Evolutionary conservation across 2,329 filamentous ascomycete species (phyloP).

Genomic region (Scedosporium apiospermum): DNA sequence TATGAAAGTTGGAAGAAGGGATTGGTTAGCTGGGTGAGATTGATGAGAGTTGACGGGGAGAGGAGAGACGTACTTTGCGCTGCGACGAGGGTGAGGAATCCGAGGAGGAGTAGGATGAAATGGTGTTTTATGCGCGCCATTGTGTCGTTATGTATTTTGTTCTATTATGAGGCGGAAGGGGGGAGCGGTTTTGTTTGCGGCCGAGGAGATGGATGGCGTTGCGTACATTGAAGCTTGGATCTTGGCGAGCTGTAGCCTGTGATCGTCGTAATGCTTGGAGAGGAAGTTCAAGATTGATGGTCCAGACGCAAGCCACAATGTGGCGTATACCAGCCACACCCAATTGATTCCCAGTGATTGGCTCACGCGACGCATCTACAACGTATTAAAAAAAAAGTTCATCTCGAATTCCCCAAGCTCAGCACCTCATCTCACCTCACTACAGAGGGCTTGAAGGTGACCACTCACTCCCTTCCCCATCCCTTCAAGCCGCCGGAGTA

Average conservation of each 20-base stretch:
- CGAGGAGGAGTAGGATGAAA: conserved; percentile 25
- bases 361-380: background rate
- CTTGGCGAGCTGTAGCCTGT: too few species aligned
- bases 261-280: background rate
- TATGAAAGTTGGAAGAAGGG: conserved; percentile 16
- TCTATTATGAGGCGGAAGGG: background rate
- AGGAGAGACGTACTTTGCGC: conserved; percentile 30
- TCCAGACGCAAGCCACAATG: background rate
- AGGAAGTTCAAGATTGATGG: background rate
- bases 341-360: background rate
- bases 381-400: conserved; percentile 1
- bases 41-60: conserved; percentile 11
- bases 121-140: conserved; percentile 29
- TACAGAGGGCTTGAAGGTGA: background rate
- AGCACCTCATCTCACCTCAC: background rate
- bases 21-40: conserved; percentile 9
- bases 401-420: background rate
- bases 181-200: background rate
- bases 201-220: background rate
- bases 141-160: background rate
- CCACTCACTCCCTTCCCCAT: background rate
- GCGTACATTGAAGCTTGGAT: background rate
- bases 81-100: conserved; percentile 22
- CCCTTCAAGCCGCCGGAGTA: background rate
- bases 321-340: background rate